A percentile compares a stretch with the other conserved stretches of the same genome.
These are phyloP conservation scores for Penicillium fimorum DNA, from an alignment of 495 filamentous ascomycete species.

Conservation along the genomic window DNA sequence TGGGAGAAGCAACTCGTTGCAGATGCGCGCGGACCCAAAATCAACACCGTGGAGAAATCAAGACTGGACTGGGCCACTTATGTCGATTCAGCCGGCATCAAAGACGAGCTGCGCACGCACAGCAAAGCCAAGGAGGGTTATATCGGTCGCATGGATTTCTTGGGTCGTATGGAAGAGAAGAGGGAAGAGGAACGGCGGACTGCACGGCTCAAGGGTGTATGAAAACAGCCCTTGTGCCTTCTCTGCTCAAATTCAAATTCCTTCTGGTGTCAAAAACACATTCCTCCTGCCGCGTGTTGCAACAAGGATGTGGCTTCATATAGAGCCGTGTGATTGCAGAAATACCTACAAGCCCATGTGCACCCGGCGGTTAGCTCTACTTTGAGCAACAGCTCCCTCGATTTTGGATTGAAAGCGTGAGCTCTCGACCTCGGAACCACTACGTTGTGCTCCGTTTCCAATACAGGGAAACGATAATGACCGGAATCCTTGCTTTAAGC, in stretches of 20 bases:
- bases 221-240: constrained; percentile 15
- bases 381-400: background rate
- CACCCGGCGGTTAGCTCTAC: background rate
- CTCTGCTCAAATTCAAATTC: background rate
- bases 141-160: constrained; percentile 81
- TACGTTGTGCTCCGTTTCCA: background rate
- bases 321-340: background rate
- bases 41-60: constrained; percentile 96
- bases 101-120: constrained; percentile 81
- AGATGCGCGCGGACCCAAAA: constrained; percentile 66
- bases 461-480: background rate
- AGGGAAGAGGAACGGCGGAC: constrained; percentile 72
- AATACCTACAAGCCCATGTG: background rate
- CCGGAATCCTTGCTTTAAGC: background rate
- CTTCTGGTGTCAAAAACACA: background rate
- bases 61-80: constrained; percentile 92
- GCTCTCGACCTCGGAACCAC: background rate
- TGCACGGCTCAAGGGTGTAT: constrained; percentile 57
- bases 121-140: constrained; percentile 83
- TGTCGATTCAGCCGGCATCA: constrained; percentile 88
- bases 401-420: background rate
- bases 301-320: background rate
- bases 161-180: constrained; percentile 74
- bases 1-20: constrained; percentile 41
- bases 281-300: background rate